These are phyloP conservation scores for Pinguiococcus pyrenoidosus DNA, from an alignment of 108 stramenopile species.

Conservation along the genomic window DNA sequence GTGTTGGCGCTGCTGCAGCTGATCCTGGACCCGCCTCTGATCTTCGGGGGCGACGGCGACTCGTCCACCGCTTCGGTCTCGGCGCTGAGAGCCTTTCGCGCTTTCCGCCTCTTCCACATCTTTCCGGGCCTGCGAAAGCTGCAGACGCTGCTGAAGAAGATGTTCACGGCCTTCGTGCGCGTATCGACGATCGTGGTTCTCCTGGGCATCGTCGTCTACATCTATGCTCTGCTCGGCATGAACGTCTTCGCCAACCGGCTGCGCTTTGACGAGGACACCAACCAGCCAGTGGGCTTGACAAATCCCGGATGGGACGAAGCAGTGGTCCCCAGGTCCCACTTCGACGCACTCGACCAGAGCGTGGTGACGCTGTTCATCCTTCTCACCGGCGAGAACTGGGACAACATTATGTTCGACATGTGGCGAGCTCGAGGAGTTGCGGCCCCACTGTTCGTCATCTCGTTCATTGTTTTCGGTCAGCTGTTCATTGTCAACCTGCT, in stretches of 20 bases:
- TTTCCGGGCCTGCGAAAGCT: too few relatives aligned
- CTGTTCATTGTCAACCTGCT: slow-evolving; percentile 49
- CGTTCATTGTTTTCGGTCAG: slow-evolving; percentile 34
- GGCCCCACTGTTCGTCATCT: too few relatives aligned
- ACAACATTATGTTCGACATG: slow-evolving; percentile 43
- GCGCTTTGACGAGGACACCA: slow-evolving; percentile 27
- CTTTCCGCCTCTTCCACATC: slow-evolving; percentile 49
- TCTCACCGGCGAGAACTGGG: slow-evolving; percentile 53
- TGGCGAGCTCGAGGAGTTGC: slow-evolving; percentile 31
- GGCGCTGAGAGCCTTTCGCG: slow-evolving; percentile 44
- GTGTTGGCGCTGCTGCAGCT: slow-evolving; percentile 42
- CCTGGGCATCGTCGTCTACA: slow-evolving; percentile 49
- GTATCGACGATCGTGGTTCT: slow-evolving; percentile 46
- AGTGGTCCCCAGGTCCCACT: slow-evolving; percentile 40
- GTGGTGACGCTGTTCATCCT: slow-evolving; percentile 44
- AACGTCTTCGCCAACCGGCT: slow-evolving; percentile 55
- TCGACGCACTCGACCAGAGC: slow-evolving; percentile 35
- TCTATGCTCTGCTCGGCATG: slow-evolving; percentile 50
- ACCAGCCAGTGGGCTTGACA: too few relatives aligned
- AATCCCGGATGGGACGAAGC: too few relatives aligned
- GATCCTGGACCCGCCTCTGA: too few relatives aligned
- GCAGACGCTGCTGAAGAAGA: slow-evolving; percentile 41
- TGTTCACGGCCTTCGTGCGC: slow-evolving; percentile 38
- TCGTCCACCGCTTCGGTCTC: slow-evolving; percentile 31
- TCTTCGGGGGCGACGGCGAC: slow-evolving; percentile 11